Percentiles rank a stretch among this genome's conserved stretches.
These are phyloP conservation scores for Trichoderma oligosporum DNA, from an alignment of 2,329 filamentous ascomycete species.

Conservation along the genomic window DNA sequence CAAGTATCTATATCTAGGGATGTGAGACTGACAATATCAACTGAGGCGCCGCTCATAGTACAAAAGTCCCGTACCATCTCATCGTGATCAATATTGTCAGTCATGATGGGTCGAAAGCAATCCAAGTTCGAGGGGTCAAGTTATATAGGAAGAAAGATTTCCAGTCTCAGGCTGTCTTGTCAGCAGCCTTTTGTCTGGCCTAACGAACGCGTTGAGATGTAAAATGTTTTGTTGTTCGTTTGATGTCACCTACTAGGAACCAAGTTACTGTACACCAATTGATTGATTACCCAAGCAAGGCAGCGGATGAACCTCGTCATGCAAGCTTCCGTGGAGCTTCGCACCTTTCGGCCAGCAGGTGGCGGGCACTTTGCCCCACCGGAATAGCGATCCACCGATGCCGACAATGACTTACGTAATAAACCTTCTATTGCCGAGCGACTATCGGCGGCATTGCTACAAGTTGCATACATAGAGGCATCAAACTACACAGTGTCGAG, in stretches of 20 bases:
- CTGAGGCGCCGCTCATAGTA: slow-evolving; percentile 27
- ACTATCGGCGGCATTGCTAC: background rate
- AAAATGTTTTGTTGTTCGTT: background rate
- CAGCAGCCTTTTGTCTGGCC: background rate
- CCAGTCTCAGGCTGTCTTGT: background rate
- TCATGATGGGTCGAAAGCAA: too few species aligned
- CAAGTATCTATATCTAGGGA: background rate
- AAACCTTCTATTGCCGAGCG: slow-evolving; percentile 19
- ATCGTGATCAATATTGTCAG: slow-evolving; percentile 25
- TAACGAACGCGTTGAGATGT: background rate
- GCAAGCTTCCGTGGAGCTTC: slow-evolving; percentile 18
- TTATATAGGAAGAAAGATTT: background rate
- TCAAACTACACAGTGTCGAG: background rate
- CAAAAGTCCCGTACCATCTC: slow-evolving; percentile 30
- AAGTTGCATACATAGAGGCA: slow-evolving; percentile 2
- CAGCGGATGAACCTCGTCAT: slow-evolving; percentile 22
- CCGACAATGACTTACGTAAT: slow-evolving; percentile 21
- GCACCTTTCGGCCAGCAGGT: background rate
- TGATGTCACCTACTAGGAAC: too few species aligned
- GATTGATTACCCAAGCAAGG: slow-evolving; percentile 20
- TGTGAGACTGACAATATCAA: slow-evolving; percentile 27
- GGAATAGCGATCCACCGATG: slow-evolving; percentile 31
- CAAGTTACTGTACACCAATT: too few species aligned
- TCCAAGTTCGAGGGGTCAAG: too few species aligned
- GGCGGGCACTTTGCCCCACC: slow-evolving; percentile 25